Evolutionary conservation across 495 filamentous ascomycete genomes (phyloP), one percentile per base, ranked within the genome.

Genomic region (Lasiosphaeris hirsuta): DNA sequence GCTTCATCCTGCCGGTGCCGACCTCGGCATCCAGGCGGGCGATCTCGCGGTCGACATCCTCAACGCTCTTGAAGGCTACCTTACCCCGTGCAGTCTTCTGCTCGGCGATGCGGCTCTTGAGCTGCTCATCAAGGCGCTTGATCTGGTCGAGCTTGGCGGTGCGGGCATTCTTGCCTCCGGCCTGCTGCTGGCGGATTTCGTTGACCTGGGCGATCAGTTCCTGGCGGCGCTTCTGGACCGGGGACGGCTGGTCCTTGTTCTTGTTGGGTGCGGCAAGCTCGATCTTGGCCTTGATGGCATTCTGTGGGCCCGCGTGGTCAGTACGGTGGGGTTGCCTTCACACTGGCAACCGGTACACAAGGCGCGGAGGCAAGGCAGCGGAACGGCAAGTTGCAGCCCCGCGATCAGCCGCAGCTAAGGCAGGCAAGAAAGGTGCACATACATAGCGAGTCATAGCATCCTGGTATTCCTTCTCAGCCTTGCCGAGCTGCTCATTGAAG

Each of bases 11-110:
- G 44, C 92, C 90, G 47, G 84, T 81, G 70, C 94, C 88, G 56
- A 97, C 91, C 55, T 90, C 81, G 72, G 85, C 85, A 54, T 96
- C 90, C 45, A 96, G 84, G 13, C 77, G 78, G 34, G 83, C 77
- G 61, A 99, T 92, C 69, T 90, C 84, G 17, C 77, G 78, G 70
- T 97, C 91, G 48, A 97, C 75, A 40, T 97, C 94, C 37, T 93
- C 92, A 50, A 88, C 83, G 58, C 75, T 89, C 82, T 91, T 96
- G 82, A 87, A 97, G 18, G 81, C 72, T 53, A 96, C 81, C 67
- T 86, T 85, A 66, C 81, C 80, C 42, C 86, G 84, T 34, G 89
- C 89, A 57, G 78, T 80, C 80, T 97, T 97, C 68, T 92, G 87
- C 74, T 96, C 91, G 61, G 82, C 79, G 61, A 93, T 86, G 63